phyloP scores from a whole-genome alignment of 2,329 filamentous ascomycete species.

The Penicillium sumatraense region DNA sequence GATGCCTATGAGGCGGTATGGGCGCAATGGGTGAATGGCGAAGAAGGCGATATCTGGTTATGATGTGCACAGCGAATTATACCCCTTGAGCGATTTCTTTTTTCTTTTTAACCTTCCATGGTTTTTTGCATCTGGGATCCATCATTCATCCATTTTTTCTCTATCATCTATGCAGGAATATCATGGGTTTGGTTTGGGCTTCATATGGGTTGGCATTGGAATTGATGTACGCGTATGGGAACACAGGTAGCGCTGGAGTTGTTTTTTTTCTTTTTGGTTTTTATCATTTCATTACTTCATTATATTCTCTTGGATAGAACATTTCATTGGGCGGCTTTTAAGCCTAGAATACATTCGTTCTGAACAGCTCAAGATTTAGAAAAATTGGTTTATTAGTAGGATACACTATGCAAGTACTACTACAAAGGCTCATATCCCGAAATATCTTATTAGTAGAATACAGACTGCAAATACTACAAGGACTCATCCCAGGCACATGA shows the following conservation, averaged over 20 bases:
- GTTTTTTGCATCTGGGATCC: constrained; percentile 9
- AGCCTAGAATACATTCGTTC: constrained; percentile 5
- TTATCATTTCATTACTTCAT: not conserved
- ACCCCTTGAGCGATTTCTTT: constrained; percentile 39
- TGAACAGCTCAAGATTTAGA: not conserved
- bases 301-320: constrained; percentile 1
- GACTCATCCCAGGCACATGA: too few relatives aligned
- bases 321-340: not conserved
- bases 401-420: too few relatives aligned
- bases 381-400: too few relatives aligned
- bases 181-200: constrained; percentile 2
- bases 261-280: not conserved
- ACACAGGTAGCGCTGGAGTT: constrained; percentile 5
- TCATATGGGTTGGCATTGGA: constrained; percentile 9
- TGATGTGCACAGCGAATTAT: constrained; percentile 43
- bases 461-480: too few relatives aligned
- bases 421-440: too few relatives aligned
- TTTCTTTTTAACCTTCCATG: constrained; percentile 8
- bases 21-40: constrained; percentile 81
- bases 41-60: constrained; percentile 93
- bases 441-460: too few relatives aligned
- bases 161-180: constrained; percentile 1
- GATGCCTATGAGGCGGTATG: constrained; percentile 86
- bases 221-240: constrained; percentile 10
- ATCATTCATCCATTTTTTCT: constrained; percentile 1